Evolutionary conservation across 2,329 filamentous ascomycete genomes (phyloP), one percentile per base, ranked within the genome.

Genomic region (Fusarium decemcellulare): DNA sequence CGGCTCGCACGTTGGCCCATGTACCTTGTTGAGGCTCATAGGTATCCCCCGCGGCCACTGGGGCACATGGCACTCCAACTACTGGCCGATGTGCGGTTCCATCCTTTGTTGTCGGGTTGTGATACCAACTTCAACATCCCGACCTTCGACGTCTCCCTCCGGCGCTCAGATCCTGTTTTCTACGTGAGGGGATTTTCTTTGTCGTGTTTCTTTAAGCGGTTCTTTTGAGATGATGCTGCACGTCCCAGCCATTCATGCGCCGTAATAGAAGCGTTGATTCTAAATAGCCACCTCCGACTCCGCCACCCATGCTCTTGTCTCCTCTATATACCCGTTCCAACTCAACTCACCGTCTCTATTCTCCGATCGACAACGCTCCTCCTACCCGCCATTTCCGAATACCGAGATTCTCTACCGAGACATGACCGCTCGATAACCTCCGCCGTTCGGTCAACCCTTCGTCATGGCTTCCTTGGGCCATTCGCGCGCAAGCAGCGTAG

Each of bases 381-480:
- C 15, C 14, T 59, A 27, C 40, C 43, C 43, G 46, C 54, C 36
- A 59, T 54, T 40, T 34, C 16, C 54, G 58, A 42, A 30, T 44
- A 32, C 59, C 27, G 48, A 37, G 47, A 32, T 53, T 39, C 37
- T 51, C 57, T 27, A 47, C 40, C 54, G 48, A 73, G 61, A 63
- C 16, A 58, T 68, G 64, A 59, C 46, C 48, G 56, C 23, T 54
- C 46, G 70, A 65, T 53, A 54, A 48, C 46, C 27, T 52, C 12
- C 37, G 42, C 47, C 23, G 23, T 23, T 23, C 23, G 23, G 23
- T 23, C 23, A 29, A 37, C 48, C 57, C 30, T 47, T 52, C 62
- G 59, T 55, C 63, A 76, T 76, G 74, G 63, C 73, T 68, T 76
- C 74, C 44, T 39, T 75, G 15, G 71, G 72, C 53, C 73, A 75